These are phyloP conservation scores for Candida maesae DNA, from an alignment of 805 yeast genomes.

Conservation along the genomic window DNA sequence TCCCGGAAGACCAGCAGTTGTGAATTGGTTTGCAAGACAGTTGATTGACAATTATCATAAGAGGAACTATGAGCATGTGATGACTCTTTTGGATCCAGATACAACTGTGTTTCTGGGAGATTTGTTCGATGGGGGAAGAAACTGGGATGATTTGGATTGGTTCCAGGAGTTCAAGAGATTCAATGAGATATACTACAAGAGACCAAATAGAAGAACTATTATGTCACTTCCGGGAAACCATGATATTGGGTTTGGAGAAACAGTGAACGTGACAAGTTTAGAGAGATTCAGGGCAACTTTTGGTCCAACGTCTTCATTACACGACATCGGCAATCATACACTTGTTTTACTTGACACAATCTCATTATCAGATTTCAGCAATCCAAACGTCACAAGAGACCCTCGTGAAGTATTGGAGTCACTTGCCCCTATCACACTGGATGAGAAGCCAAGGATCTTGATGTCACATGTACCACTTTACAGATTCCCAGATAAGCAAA, in stretches of 20 bases:
- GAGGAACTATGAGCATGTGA: constrained; percentile 64
- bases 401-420: constrained; percentile 51
- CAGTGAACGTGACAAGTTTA: constrained; percentile 51
- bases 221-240: constrained; percentile 85
- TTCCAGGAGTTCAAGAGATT: constrained; percentile 66
- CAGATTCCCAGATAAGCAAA: constrained; percentile 56
- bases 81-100: constrained; percentile 63
- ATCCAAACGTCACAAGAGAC: constrained; percentile 40
- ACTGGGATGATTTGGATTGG: constrained; percentile 75
- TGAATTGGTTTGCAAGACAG: constrained; percentile 52
- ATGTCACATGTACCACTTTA: constrained; percentile 87
- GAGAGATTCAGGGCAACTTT: constrained; percentile 66
- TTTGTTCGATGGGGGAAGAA: constrained; percentile 91
- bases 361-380: constrained; percentile 60
- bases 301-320: constrained; percentile 59
- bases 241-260: constrained; percentile 90
- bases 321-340: constrained; percentile 65
- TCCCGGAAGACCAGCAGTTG: constrained; percentile 55
- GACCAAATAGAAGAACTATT: constrained; percentile 40
- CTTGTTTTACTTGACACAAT: constrained; percentile 78
- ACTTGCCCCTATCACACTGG: constrained; percentile 26
- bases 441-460: constrained; percentile 56
- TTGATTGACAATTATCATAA: constrained; percentile 77
- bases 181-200: constrained; percentile 57
- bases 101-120: constrained; percentile 83